phyloP scores from a whole-genome alignment of 2,329 filamentous ascomycete genomes.

The Pseudocercospora macadamiae region DNA sequence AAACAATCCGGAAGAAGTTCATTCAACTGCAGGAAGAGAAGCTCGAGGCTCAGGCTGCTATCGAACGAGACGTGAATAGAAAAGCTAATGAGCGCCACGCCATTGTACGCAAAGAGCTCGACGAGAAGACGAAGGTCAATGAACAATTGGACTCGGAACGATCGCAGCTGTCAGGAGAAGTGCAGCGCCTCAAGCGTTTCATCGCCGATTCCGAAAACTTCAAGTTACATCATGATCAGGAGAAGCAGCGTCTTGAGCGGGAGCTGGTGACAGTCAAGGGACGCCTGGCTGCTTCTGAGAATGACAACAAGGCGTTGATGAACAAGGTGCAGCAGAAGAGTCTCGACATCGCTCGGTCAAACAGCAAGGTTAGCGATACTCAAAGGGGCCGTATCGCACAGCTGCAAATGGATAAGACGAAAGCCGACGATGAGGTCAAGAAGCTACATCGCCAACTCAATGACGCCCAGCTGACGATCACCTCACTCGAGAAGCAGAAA shows the following conservation, averaged over 20 bases:
- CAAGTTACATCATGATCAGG: constrained; percentile 85
- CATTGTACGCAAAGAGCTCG: constrained; percentile 76
- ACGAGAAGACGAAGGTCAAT: constrained; percentile 74
- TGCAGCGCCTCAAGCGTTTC: constrained; percentile 82
- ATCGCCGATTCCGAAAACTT: constrained; percentile 90
- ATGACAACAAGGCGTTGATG: constrained; percentile 90
- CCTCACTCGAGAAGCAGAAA: constrained; percentile 87
- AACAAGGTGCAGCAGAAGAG: constrained; percentile 98
- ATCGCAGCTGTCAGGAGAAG: constrained; percentile 72
- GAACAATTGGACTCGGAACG: constrained; percentile 81
- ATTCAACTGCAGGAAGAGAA: constrained; percentile 84
- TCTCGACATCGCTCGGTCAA: constrained; percentile 89
- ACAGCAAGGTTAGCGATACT: constrained; percentile 80
- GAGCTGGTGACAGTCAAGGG: constrained; percentile 91
- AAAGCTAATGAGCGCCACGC: constrained; percentile 80
- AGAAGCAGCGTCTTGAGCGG: constrained; percentile 88
- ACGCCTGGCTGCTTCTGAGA: constrained; percentile 86
- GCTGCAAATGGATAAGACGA: constrained; percentile 80
- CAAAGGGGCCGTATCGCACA: constrained; percentile 75
- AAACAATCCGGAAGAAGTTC: constrained; percentile 79
- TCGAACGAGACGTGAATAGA: constrained; percentile 76
- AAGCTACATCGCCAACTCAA: constrained; percentile 82
- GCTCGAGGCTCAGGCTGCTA: constrained; percentile 76
- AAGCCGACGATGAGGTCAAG: constrained; percentile 78
- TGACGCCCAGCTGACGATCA: constrained; percentile 79